Evolutionary conservation across 2,329 filamentous ascomycete genomes (phyloP), one percentile per base, ranked within the genome.

Genomic region (Fusarium sp.): DNA sequence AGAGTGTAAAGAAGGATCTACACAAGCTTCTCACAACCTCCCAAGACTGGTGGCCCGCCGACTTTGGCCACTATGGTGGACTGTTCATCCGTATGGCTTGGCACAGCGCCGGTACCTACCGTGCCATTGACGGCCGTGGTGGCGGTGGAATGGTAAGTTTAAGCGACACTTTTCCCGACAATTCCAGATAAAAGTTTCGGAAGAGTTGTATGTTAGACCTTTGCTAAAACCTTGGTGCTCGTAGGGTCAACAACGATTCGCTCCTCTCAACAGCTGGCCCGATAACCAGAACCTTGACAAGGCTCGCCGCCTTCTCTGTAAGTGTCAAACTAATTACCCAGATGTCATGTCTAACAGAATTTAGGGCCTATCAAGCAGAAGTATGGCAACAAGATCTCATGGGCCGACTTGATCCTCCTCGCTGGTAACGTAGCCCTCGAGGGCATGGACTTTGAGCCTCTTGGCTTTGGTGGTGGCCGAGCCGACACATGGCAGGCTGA

Each of bases 381-480:
- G 86, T 94, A 94, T 71, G 92, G 92, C 78, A 89, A 88, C 85
- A 93, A 92, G 84, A 91, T 94, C 80, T 94, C 92, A 0, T 94
- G 92, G 92, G 90, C 91, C 24, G 92, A 94, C 77, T 81, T 94
- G 62, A 78, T 91, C 49, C 84, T 93, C 58, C 86, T 94, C 55
- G 87, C 90, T 28, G 92, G 92, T 70, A 94, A 94, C 77, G 91
- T 94, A 17, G 91, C 92, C 46, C 85, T 94, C 68, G 92, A 94
- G 81, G 88, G 87, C 66, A 93, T 93, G 90, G 92, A 90, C 64
- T 87, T 92, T 81, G 87, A 89, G 81, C 89, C 91, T 39, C 89
- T 92, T 67, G 92, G 92, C 68, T 94, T 94, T 72, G 89, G 89
- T 42, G 91, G 87, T 78, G 92, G 92, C 59, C 92, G 92, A 72